Base-by-base conservation (phyloP, 306 rosid genomes). In the Bauhinia variegata region DNA sequence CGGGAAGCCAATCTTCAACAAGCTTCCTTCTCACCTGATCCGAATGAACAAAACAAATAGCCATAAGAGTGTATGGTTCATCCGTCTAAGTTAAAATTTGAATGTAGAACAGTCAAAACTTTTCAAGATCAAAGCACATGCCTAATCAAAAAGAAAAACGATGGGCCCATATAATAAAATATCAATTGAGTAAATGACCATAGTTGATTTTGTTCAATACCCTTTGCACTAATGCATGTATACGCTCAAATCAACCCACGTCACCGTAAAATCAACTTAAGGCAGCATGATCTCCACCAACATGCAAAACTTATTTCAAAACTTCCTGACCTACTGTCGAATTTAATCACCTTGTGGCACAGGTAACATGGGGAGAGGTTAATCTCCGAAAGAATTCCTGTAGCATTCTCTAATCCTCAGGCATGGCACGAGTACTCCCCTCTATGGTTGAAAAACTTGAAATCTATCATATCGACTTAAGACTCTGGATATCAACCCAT, bases 1-100 rank as follows among this genome's bases (percentile, higher is more conserved):
- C 97, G 0, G 98, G 96, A 54, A 93, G 96, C 98, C 98, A 93
- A 44, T 86, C 80, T 69, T 83, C 82, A 14, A 93, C 96, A 0
- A 93, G 91, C 83, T 84, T 88, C 89, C 80, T 93, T 66, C 98
- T 81, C 47, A 93, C 91, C 98, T 93, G 87, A 70, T 71, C 60
- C 23, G 5, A 17, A 38, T 31, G 4, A 33, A 53, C 44, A 42
- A 70, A 44, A 37, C 15, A 77, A 41, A 30, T 3, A 16, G 42
- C 19, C 42, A 65, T 43, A 53, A 75, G 61, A 10, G 28, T 5
- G 5, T 44, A 10, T 33, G 60, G 57, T 11, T 48, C 46, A 30
- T 13, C 28, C 63, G 15, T 58, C 52, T 6, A 19, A 42, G 16
- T 58, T 34, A 17, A 11, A 15, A 6, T 16, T 15, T 31, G 39